Base-by-base conservation (phyloP, 2,329 filamentous ascomycete genomes). In the Diaporthe citri region DNA sequence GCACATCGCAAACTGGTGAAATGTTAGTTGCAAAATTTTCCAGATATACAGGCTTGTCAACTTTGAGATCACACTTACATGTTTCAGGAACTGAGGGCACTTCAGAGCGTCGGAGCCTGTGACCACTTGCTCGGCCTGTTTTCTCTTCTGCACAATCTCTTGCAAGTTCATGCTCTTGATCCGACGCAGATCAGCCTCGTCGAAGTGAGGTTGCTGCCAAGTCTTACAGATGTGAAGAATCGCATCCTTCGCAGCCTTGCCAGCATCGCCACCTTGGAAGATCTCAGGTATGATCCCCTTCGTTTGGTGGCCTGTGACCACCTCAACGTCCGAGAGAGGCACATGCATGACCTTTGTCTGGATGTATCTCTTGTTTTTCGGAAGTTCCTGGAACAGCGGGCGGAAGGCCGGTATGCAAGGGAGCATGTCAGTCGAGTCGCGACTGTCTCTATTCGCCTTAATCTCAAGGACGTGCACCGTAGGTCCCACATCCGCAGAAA, bases 1-100 rank as follows among this genome's bases (percentile, higher is more conserved):
- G 80, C 96, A 94, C 94, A 98, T 97, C 77, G 95, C 94, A 82
- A 97, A 98, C 93, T 96, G 71, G 6, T 87, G 79, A 90, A 91
- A 85, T 89, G 67, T 78, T 75, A 75, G 73, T 72, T 22, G 51
- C 12, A 31, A 25, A 20, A 3, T 31, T 15, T 15, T 3, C 6
- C 10, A 28, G 4, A 34, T 1, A 3, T 1, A 9, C 10, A 12
- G 10, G 6, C 10, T 9, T 8, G 41, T 15, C 4, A 13, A 20
- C 7, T 25, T n/a, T 3, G 36, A n/a, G 7, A 13, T 12, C 52
- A n/a, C 25, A 89, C 93, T 88, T 86, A 95, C 94, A 82, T 99
- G 97, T 84, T 97, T 96, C 77, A 97, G 82, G 84, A 98, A 97
- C 69, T 93, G 84, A 0, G 92, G 90, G 80, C 97, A 99, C 51